Conservation (phyloP, 352 stramenopile species). For the Phytopythium aichiense region DNA sequence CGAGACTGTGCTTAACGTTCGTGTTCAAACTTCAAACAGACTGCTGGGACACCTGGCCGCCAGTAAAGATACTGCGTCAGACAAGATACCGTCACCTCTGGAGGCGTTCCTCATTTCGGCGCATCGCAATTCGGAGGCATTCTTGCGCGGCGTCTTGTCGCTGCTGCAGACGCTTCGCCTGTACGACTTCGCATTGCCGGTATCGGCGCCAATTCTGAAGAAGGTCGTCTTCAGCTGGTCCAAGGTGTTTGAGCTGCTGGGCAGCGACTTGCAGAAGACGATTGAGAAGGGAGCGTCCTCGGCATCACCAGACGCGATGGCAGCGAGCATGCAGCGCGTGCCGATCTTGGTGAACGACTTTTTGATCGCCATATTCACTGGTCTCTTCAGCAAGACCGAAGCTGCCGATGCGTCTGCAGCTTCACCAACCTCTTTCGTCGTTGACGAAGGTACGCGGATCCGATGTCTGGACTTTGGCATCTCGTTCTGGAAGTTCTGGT, state of each 20-base stretch:
- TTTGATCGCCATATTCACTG: conserved; percentile 42
- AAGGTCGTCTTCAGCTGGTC: conserved; percentile 77
- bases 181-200: conserved; percentile 46
- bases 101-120: conserved; percentile 64
- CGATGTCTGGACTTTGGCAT: conserved; percentile 73
- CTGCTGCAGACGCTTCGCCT: conserved; percentile 66
- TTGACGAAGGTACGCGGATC: conserved; percentile 51
- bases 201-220: conserved; percentile 60
- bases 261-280: conserved; percentile 21
- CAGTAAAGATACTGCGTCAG: conserved; percentile 34
- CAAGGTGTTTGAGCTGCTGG: conserved; percentile 65
- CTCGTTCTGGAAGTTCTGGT: conserved; percentile 73
- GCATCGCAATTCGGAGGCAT: conserved; percentile 69
- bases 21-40: conserved; percentile 16
- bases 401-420: conserved; percentile 15
- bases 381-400: conserved; percentile 19
- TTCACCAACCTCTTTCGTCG: conserved; percentile 7
- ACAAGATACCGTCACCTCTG: conserved; percentile 44
- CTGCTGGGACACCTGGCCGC: conserved; percentile 48
- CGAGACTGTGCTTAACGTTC: background rate
- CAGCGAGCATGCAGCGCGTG: conserved; percentile 24
- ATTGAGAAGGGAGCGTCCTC: conserved; percentile 27
- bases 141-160: conserved; percentile 61
- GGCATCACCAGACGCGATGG: background rate
- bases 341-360: conserved; percentile 73